Evolutionary conservation across 176 grass and related monocot species (phyloP), one percentile per base, ranked within the genome.

Genomic region (Tillandsia fasciculata): DNA sequence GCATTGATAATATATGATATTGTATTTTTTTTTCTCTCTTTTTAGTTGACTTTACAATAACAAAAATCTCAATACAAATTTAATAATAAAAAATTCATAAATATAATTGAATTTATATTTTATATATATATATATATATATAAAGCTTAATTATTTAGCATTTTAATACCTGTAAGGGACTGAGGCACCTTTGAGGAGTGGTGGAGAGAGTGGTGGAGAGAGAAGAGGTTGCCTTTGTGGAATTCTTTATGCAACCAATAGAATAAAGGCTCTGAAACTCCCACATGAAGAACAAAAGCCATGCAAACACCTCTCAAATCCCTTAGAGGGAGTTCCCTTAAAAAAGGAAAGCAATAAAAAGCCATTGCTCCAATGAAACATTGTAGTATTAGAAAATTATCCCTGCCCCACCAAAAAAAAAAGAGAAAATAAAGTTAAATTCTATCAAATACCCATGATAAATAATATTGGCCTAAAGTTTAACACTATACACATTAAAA

Each of bases 381-480:
- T 11, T 99, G 89, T 10, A 90, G 59, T 10, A 99, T 99, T 70
- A 99, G 20, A 67, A 99, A 99, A 75, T 99, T 87, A 78, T 99
- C 94, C 94, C 94, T 97, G 84, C 33, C 33, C 28, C 24, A 0
- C 29, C 33, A 42, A 42, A 0, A 69, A 58, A 58, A 29, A 7
- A 47, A 12, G 67, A 12, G 64, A n/a, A 81, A 11, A 22, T 17
- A 3, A 53, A 5, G 10, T 70, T 10, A 76, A 67, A 67, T 58
- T 68, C 14, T 78, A 20, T 42, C 33, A 12, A 3, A 59, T 69
- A 20, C 11, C 66, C 50, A 14, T 29, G 10, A 1, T 49, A 78
- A 29, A 12, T 52, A 12, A 12, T 52, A 12, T 63, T 47, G 7
- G 8, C 56, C 22, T 15, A 61, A 29, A 26, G 33, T 42, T 48